Conservation (phyloP, 495 filamentous ascomycete genomes). For the Rostrohypoxylon terebratum region DNA sequence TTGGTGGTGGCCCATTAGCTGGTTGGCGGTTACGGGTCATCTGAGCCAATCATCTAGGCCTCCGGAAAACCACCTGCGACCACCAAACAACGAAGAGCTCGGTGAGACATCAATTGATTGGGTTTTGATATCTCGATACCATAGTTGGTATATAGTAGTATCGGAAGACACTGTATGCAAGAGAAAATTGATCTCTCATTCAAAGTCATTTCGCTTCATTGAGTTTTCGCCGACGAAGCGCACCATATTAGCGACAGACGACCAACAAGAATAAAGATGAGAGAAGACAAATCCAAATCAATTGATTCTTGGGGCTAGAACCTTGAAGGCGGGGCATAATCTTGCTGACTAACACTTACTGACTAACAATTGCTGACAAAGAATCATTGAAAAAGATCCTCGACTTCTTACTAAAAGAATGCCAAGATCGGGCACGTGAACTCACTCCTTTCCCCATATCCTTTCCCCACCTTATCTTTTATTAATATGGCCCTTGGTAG, state of each 20-base stretch:
- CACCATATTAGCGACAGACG: background rate
- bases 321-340: background rate
- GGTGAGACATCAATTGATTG: conserved; percentile 29
- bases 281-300: background rate
- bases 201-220: conserved; percentile 1
- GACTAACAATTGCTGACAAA: background rate
- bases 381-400: too few species aligned
- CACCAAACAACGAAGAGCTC: conserved; percentile 21
- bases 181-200: background rate
- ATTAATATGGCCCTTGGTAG: too few species aligned
- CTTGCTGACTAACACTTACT: background rate
- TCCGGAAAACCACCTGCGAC: conserved; percentile 41
- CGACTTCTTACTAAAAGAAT: background rate
- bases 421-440: background rate
- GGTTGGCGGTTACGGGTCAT: conserved; percentile 24
- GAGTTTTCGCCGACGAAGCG: background rate
- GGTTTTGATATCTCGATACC: background rate
- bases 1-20: conserved; percentile 36
- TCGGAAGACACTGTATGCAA: background rate
- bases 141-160: background rate
- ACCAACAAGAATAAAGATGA: background rate
- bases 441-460: too few species aligned
- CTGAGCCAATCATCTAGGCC: conserved; percentile 43
- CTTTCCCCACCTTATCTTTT: too few species aligned
- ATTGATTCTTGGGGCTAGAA: background rate